Base-by-base conservation (phyloP, 345 rosid genomes). In the Eucalyptus polybractea region DNA sequence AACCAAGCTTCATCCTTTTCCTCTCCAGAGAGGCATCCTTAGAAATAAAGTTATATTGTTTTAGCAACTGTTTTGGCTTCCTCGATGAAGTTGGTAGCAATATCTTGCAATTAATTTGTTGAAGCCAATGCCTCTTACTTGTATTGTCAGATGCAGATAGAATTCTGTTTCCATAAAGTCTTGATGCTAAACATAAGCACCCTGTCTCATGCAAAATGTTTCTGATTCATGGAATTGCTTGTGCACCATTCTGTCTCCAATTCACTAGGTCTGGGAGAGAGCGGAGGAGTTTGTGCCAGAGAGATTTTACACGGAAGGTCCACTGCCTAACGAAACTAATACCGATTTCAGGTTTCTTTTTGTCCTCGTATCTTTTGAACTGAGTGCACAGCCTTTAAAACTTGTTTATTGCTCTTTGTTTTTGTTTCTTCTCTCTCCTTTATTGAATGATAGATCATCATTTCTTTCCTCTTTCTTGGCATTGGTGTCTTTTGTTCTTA, bases 241-340 rank as follows among this genome's bases (percentile, higher is more conserved):
- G 24, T 29, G 83, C 15, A 10, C 37, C 42, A 45, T 40, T 44
- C 25, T 6, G 14, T 29, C n/a, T 53, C 15, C 37, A 24, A 76
- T 90, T 89, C 85, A 89, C 91, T 89, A 97, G 99, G 97, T 97
- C 40, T 97, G 99, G 99, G 99, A 97, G 87, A 95, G 95, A 87
- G 97, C 99, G 15, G 98, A 97, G 54, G 99, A 97, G 69, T 97
- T 97, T 91, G 88, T 94, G 87, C 99, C 99, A 3, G 98, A 95
- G 88, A 93, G 99, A 90, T 97, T 97, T 49, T 94, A 94, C 93
- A 86, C 93, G 90, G 97, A 96, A 89, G 95, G 98, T 40, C 93
- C 98, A 14, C 89, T 97, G 27, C 99, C 99, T 86, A 97, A 97
- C 33, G 99, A 97, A 94, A 89, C 97, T 90, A 97, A 97, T 93